These are phyloP conservation scores for Lactuca saligna DNA, from an alignment of 129 eudicot genomes.

Conservation along the genomic window DNA sequence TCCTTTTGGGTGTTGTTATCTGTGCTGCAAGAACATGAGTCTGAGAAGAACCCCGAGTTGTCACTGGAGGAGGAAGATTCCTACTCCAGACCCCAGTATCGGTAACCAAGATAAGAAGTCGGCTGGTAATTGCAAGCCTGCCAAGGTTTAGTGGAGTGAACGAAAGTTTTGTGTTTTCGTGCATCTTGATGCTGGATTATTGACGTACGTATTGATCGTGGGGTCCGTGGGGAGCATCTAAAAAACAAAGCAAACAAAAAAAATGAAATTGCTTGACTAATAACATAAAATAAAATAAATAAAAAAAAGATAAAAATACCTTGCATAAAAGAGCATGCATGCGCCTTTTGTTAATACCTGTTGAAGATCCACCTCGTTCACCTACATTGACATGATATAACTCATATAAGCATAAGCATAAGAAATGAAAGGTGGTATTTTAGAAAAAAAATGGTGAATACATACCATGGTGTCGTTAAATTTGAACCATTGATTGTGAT, in stretches of 20 bases:
- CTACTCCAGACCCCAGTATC: constrained; percentile 35
- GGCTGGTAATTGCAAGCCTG: constrained; percentile 23
- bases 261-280: not conserved
- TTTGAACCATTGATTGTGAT: constrained; percentile 75
- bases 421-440: not conserved
- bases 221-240: constrained; percentile 93
- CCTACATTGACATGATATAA: constrained; percentile 39
- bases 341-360: constrained; percentile 72
- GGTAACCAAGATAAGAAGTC: constrained; percentile 8
- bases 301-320: constrained; percentile 31
- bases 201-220: constrained; percentile 59
- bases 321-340: constrained; percentile 87
- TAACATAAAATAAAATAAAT: not conserved
- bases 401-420: not conserved
- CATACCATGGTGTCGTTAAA: constrained; percentile 79
- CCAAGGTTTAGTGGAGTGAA: constrained; percentile 30
- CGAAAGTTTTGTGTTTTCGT: constrained; percentile 26
- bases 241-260: not conserved
- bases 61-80: constrained; percentile 61
- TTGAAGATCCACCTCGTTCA: constrained; percentile 61
- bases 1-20: constrained; percentile 52
- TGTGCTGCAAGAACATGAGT: constrained; percentile 57
- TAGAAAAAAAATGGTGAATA: not conserved
- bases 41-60: constrained; percentile 64
- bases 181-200: constrained; percentile 39